These are phyloP conservation scores for Syncephalastrum racemosum DNA, from an alignment of 371 early-diverging fungal genomes.

Conservation along the genomic window DNA sequence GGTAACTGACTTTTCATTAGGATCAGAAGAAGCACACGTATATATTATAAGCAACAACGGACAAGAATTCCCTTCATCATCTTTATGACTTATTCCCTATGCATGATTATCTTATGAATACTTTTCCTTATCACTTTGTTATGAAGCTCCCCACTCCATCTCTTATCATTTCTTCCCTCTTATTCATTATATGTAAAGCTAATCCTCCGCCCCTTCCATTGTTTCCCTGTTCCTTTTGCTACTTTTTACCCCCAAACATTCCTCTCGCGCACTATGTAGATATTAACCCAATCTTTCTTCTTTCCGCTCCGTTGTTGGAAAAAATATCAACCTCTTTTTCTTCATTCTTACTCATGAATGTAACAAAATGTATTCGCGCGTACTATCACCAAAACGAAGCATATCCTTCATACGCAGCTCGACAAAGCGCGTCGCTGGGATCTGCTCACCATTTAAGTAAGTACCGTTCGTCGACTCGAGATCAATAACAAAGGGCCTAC, in stretches of 20 bases:
- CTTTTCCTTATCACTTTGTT: too few relatives aligned
- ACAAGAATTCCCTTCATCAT: conserved; percentile 12
- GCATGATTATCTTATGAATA: too few relatives aligned
- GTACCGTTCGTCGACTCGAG: conserved; percentile 92
- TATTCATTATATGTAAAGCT: conserved; percentile 5
- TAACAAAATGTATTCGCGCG: conserved; percentile 90
- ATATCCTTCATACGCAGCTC: conserved; percentile 84
- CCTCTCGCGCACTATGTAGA: conserved; percentile 1
- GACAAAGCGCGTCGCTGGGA: conserved; percentile 77
- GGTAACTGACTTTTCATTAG: not conserved
- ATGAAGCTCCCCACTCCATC: too few relatives aligned
- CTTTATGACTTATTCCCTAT: conserved; percentile 9
- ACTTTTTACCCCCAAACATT: conserved; percentile 2
- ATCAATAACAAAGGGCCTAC: conserved; percentile 92
- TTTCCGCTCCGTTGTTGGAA: conserved; percentile 6
- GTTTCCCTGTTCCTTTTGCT: conserved; percentile 3
- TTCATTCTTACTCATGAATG: conserved; percentile 53
- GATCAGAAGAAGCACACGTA: conserved; percentile 5
- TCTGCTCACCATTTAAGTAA: conserved; percentile 75
- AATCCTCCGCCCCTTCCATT: too few relatives aligned
- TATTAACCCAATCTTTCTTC: not conserved
- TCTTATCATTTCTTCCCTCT: not conserved
- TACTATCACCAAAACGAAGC: conserved; percentile 86
- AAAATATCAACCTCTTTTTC: conserved; percentile 6
- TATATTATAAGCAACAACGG: conserved; percentile 6